A percentile compares a stretch with the other conserved stretches of the same genome.
These are phyloP conservation scores for Aspergillus saccharolyticus DNA, from an alignment of 495 filamentous ascomycete species.

Conservation along the genomic window DNA sequence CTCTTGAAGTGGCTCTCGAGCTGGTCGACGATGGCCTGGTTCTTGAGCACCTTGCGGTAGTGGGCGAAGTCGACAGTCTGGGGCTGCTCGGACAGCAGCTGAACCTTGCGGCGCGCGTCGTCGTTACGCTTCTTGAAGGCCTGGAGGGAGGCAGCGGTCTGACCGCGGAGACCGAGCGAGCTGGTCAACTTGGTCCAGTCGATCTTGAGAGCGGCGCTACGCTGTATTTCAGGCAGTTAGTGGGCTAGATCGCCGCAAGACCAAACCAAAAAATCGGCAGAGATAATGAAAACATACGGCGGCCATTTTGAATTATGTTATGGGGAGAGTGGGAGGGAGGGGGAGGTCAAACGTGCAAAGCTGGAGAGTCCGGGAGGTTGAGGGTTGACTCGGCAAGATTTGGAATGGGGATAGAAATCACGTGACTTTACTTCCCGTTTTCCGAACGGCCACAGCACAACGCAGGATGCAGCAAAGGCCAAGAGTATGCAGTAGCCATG, in stretches of 20 bases:
- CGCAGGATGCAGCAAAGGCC: conserved; percentile 3
- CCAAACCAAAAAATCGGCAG: neutral
- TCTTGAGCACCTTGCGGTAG: conserved; percentile 90
- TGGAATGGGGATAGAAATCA: conserved; percentile 35
- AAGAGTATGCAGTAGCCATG: neutral
- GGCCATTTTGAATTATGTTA: conserved; percentile 68
- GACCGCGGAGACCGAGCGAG: conserved; percentile 92
- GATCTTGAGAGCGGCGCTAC: conserved; percentile 97
- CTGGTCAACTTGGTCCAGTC: conserved; percentile 91
- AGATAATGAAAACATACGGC: conserved; percentile 60
- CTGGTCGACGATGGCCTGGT: conserved; percentile 89
- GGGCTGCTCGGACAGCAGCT: conserved; percentile 68
- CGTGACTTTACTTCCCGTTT: conserved; percentile 38
- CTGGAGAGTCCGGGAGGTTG: conserved; percentile 35
- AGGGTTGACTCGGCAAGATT: conserved; percentile 46
- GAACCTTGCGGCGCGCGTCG: conserved; percentile 89
- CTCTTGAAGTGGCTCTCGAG: conserved; percentile 87
- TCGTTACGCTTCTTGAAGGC: conserved; percentile 99
- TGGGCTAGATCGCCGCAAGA: conserved; percentile 14
- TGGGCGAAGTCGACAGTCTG: conserved; percentile 84
- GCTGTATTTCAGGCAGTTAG: conserved; percentile 52
- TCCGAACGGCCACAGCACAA: conserved; percentile 25
- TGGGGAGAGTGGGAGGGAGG: conserved; percentile 37
- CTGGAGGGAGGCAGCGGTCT: conserved; percentile 82
- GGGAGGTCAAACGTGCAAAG: conserved; percentile 37